Evolutionary conservation across 805 yeast species (phyloP).

Genomic region (Hanseniaspora meyeri): DNA sequence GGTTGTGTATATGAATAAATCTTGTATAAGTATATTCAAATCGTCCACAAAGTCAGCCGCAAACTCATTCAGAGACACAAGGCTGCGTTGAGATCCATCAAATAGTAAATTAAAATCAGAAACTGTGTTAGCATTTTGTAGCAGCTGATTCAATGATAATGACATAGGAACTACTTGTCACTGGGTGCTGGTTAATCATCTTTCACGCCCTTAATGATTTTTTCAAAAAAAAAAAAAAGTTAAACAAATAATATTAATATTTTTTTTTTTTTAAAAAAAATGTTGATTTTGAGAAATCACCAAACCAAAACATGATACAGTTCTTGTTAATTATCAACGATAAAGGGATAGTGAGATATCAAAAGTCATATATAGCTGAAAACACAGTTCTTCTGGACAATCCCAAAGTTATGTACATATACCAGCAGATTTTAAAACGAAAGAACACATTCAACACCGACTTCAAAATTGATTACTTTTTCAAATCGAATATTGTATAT

Average conservation of each 20-base stretch:
- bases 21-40: neutral
- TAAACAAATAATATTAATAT: too few species aligned
- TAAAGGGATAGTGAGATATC: neutral
- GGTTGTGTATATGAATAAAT: neutral
- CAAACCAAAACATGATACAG: neutral
- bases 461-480: neutral
- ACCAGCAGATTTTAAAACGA: neutral
- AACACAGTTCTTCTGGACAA: neutral
- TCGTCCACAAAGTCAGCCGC: neutral
- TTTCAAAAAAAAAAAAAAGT: too few species aligned
- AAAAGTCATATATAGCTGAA: neutral
- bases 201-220: too few species aligned
- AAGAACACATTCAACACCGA: neutral
- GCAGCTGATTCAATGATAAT: neutral
- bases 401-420: neutral
- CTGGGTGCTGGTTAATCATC: neutral
- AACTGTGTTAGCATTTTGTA: neutral
- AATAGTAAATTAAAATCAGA: neutral
- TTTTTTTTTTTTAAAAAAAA: too few species aligned
- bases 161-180: neutral
- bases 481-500: neutral
- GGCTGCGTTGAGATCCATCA: neutral
- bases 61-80: neutral
- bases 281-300: too few species aligned
- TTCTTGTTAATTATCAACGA: conserved; percentile 1